A percentile compares a stretch with the other conserved stretches of the same genome.
phyloP scores from a whole-genome alignment of 768 basidiomycete species.

The Amanita fuliginea region DNA sequence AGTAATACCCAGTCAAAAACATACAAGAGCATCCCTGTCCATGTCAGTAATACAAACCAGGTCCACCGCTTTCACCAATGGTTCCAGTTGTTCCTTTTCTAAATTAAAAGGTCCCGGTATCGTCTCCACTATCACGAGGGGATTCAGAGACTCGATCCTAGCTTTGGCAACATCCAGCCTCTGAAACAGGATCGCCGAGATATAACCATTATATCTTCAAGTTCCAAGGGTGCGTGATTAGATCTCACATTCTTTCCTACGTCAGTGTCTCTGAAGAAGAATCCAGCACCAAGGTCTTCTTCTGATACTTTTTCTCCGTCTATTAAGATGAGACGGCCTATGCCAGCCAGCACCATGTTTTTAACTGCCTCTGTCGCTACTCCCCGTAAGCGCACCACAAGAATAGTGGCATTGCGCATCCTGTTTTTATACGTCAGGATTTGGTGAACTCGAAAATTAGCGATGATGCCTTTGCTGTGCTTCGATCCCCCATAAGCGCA shows the following conservation, averaged over 20 bases:
- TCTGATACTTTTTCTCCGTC: slow-evolving; percentile 67
- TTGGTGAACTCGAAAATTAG: background rate
- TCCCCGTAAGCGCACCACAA: slow-evolving; percentile 69
- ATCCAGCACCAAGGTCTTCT: slow-evolving; percentile 86
- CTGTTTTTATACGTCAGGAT: slow-evolving; percentile 20
- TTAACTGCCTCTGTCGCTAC: slow-evolving; percentile 92
- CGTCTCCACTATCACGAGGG: slow-evolving; percentile 76
- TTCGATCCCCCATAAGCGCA: slow-evolving; percentile 95
- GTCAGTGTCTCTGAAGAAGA: slow-evolving; percentile 91
- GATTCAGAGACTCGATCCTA: slow-evolving; percentile 84
- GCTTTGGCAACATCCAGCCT: slow-evolving; percentile 76
- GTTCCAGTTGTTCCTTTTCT: slow-evolving; percentile 37
- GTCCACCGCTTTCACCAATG: slow-evolving; percentile 57
- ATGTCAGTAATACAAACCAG: slow-evolving; percentile 84
- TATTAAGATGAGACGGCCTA: slow-evolving; percentile 79
- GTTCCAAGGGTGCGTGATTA: slow-evolving; percentile 8
- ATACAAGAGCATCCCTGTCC: slow-evolving; percentile 58
- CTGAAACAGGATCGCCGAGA: slow-evolving; percentile 34
- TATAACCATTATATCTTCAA: slow-evolving; percentile 30
- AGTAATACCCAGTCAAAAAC: slow-evolving; percentile 16
- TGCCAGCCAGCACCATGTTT: slow-evolving; percentile 94
- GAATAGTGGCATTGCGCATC: slow-evolving; percentile 89
- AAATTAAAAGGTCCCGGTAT: slow-evolving; percentile 38
- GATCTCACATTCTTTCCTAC: slow-evolving; percentile 73
- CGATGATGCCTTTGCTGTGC: slow-evolving; percentile 77